Conservation (phyloP, 352 stramenopile species). For the Thalassiosira hispida region DNA sequence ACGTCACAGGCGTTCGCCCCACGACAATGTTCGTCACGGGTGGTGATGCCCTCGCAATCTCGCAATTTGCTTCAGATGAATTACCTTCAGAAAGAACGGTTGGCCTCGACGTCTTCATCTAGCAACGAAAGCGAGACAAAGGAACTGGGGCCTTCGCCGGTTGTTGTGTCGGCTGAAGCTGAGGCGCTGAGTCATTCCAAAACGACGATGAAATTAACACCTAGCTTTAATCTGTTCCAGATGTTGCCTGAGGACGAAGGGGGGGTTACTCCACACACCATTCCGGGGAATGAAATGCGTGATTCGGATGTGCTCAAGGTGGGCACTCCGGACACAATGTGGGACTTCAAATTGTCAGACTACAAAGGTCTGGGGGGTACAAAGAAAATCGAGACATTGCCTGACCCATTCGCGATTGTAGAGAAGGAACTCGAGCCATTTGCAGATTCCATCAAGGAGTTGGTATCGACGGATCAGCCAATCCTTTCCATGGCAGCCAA, state of each 20-base stretch:
- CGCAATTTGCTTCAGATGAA: slow-evolving; percentile 50
- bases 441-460: slow-evolving; percentile 95
- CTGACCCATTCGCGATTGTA: slow-evolving; percentile 85
- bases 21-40: slow-evolving; percentile 19
- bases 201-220: slow-evolving; percentile 84
- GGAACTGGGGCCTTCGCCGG: slow-evolving; percentile 47
- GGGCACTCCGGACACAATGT: slow-evolving; percentile 56
- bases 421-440: slow-evolving; percentile 93
- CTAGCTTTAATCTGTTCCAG: slow-evolving; percentile 83
- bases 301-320: slow-evolving; percentile 65
- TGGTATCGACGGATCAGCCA: slow-evolving; percentile 95
- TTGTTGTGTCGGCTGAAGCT: slow-evolving; percentile 78
- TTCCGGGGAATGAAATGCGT: slow-evolving; percentile 67
- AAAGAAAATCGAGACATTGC: slow-evolving; percentile 76
- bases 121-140: slow-evolving; percentile 15
- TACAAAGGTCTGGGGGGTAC: slow-evolving; percentile 66
- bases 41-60: slow-evolving; percentile 9
- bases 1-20: slow-evolving; percentile 34
- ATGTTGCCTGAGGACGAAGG: slow-evolving; percentile 75
- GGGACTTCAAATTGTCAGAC: slow-evolving; percentile 61
- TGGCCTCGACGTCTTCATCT: slow-evolving; percentile 15
- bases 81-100: slow-evolving; percentile 36
- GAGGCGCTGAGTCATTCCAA: slow-evolving; percentile 78
- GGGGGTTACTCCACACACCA: slow-evolving; percentile 51
- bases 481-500: slow-evolving; percentile 97